Evolutionary conservation across 345 rosid genomes (phyloP).

Genomic region (Hibiscus trionum): DNA sequence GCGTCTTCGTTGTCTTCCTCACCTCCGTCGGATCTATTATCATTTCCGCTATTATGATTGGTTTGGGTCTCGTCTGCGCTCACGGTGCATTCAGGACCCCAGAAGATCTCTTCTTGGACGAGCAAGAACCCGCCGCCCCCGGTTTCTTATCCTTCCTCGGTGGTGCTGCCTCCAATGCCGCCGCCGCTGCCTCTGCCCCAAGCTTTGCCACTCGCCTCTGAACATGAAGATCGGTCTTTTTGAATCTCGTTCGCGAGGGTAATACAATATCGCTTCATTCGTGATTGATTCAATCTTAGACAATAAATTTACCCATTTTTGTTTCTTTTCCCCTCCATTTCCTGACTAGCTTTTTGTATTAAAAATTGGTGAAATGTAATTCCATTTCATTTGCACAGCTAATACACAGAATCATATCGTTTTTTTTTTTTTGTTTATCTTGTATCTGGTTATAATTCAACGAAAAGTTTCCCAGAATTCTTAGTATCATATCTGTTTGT

Average conservation of each 20-base stretch:
- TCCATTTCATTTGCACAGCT: background rate
- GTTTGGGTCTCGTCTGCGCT: constrained; percentile 57
- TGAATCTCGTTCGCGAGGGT: constrained; percentile 2
- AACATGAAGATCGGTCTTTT: constrained; percentile 1
- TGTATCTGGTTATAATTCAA: background rate
- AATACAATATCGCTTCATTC: background rate
- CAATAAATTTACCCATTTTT: background rate
- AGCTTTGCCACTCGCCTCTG: constrained; percentile 38
- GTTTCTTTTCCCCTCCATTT: background rate
- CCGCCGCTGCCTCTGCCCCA: constrained; percentile 40
- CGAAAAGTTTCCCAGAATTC: background rate
- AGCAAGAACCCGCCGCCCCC: constrained; percentile 54
- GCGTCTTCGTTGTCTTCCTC: constrained; percentile 57
- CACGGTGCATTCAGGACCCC: constrained; percentile 71
- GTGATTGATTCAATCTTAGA: background rate
- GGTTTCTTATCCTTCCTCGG: constrained; percentile 79
- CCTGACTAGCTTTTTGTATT: background rate
- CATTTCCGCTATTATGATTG: constrained; percentile 59
- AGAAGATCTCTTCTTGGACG: constrained; percentile 71
- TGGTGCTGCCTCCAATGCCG: constrained; percentile 54
- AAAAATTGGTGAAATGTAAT: background rate
- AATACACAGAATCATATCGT: background rate
- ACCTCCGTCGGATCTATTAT: constrained; percentile 72
- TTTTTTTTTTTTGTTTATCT: background rate
- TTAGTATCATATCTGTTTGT: background rate